A percentile compares a stretch with the other conserved stretches of the same genome.
Conservation (phyloP, 768 basidiomycete species). For the Suillus clintonianus region DNA sequence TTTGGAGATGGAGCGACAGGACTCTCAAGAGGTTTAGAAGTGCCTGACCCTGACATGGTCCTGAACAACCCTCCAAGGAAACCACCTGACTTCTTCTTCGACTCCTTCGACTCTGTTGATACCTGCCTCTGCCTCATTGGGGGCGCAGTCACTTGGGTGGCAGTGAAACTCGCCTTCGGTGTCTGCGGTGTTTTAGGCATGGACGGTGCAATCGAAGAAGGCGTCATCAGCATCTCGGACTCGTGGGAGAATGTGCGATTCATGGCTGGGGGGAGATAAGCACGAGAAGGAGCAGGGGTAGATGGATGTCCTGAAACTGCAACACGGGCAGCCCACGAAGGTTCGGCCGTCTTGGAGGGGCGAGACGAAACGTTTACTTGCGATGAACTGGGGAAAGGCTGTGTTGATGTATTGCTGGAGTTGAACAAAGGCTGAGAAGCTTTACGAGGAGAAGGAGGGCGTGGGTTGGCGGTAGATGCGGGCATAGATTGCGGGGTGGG, state of each 20-base stretch:
- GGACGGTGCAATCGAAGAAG: constrained; percentile 60
- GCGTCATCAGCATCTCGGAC: constrained; percentile 57
- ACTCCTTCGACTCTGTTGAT: constrained; percentile 35
- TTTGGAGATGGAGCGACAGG: constrained; percentile 20
- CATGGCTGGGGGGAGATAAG: constrained; percentile 23
- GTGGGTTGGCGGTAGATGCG: constrained; percentile 8
- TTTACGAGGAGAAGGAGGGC: constrained; percentile 31
- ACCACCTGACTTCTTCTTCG: constrained; percentile 32
- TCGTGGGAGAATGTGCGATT: constrained; percentile 47
- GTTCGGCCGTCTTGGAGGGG: not conserved
- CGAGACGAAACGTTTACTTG: not conserved
- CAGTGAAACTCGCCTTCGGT: constrained; percentile 12
- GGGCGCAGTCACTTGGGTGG: constrained; percentile 10
- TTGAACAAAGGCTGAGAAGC: constrained; percentile 26
- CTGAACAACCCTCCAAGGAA: constrained; percentile 31
- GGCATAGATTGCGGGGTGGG: constrained; percentile 26
- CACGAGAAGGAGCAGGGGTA: constrained; percentile 31
- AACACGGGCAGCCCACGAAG: constrained; percentile 22
- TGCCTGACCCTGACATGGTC: constrained; percentile 33
- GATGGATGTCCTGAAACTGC: constrained; percentile 32
- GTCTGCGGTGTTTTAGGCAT: constrained; percentile 37
- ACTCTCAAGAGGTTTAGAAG: constrained; percentile 29
- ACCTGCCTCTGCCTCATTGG: constrained; percentile 24
- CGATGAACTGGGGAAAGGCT: constrained; percentile 30
- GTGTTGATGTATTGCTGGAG: constrained; percentile 21